phyloP scores from a whole-genome alignment of 768 basidiomycete species.

The Auricularia cornea region DNA sequence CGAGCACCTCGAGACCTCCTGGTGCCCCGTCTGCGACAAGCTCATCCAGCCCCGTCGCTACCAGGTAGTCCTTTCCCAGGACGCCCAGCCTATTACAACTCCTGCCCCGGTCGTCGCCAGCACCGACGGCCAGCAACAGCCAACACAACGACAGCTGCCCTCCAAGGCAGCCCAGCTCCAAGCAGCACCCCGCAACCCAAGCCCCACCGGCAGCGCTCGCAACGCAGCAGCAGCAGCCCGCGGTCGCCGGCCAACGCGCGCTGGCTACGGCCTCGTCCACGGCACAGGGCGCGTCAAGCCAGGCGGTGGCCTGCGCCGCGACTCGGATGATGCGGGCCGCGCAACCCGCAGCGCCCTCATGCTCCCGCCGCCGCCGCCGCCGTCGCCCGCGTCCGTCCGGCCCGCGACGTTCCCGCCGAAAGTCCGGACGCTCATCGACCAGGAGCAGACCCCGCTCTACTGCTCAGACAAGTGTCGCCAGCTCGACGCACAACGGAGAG shows the following conservation, averaged over 20 bases:
- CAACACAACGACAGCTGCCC: too few relatives aligned
- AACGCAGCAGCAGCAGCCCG: constrained; percentile 26
- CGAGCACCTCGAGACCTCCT: constrained; percentile 53
- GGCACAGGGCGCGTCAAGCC: constrained; percentile 58
- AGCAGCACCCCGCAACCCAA: constrained; percentile 13
- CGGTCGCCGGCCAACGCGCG: constrained; percentile 26
- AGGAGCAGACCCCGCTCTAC: constrained; percentile 71
- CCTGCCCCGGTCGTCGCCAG: too few relatives aligned
- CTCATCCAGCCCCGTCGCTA: constrained; percentile 75
- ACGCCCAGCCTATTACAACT: neutral
- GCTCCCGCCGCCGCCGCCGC: constrained; percentile 15
- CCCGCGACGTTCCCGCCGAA: constrained; percentile 31
- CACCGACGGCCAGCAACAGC: too few relatives aligned
- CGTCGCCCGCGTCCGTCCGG: constrained; percentile 13
- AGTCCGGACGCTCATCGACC: constrained; percentile 66
- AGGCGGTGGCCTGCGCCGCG: constrained; percentile 29
- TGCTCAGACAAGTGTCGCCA: constrained; percentile 72
- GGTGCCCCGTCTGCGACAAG: constrained; percentile 74
- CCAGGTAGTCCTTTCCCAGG: constrained; percentile 27
- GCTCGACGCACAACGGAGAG: constrained; percentile 36
- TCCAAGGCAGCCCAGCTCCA: constrained; percentile 12
- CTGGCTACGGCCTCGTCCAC: constrained; percentile 42
- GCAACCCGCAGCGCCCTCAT: constrained; percentile 16
- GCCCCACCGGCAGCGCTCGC: constrained; percentile 17
- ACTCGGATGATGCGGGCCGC: constrained; percentile 25